A percentile compares a stretch with the other conserved stretches of the same genome.
These are phyloP conservation scores for Tuber magnatum DNA, from an alignment of 495 filamentous ascomycete genomes.

Conservation along the genomic window DNA sequence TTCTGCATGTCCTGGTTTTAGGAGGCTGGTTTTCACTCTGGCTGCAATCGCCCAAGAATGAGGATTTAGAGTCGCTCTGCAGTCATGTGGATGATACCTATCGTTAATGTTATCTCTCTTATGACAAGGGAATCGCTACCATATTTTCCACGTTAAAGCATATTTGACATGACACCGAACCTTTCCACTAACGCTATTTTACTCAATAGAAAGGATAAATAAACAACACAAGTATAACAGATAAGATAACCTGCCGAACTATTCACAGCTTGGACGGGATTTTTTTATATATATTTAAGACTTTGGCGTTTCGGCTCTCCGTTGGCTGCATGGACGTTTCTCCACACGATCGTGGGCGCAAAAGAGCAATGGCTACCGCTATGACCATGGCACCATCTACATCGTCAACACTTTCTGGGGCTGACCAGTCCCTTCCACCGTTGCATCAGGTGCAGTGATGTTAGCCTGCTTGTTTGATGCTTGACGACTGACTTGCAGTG, in stretches of 20 bases:
- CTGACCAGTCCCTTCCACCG: conserved; percentile 37
- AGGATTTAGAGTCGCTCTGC: conserved; percentile 18
- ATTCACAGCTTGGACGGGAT: conserved; percentile 24
- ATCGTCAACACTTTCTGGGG: conserved; percentile 19
- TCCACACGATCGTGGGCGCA: conserved; percentile 29
- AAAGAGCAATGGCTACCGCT: conserved; percentile 35
- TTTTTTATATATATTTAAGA: conserved; percentile 10
- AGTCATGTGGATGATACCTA: conserved; percentile 15
- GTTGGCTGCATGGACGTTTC: conserved; percentile 35
- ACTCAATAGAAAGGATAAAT: conserved; percentile 24
- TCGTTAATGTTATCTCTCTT: conserved; percentile 13
- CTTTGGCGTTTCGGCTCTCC: conserved; percentile 8
- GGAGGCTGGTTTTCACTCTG: conserved; percentile 27
- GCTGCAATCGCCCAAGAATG: conserved; percentile 16
- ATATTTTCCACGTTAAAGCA: conserved; percentile 14
- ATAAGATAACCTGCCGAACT: conserved; percentile 28
- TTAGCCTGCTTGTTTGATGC: conserved; percentile 3
- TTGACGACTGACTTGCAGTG: conserved; percentile 15
- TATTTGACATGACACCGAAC: conserved; percentile 18
- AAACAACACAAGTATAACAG: conserved; percentile 25
- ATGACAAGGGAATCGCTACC: conserved; percentile 25
- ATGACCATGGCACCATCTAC: conserved; percentile 34
- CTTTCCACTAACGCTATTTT: conserved; percentile 29
- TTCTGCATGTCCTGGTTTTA: conserved; percentile 22
- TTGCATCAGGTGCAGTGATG: conserved; percentile 35